Evolutionary conservation across 306 rosid species (phyloP), one percentile per base, ranked within the genome.

Genomic region (Lathyrus tuberosus): DNA sequence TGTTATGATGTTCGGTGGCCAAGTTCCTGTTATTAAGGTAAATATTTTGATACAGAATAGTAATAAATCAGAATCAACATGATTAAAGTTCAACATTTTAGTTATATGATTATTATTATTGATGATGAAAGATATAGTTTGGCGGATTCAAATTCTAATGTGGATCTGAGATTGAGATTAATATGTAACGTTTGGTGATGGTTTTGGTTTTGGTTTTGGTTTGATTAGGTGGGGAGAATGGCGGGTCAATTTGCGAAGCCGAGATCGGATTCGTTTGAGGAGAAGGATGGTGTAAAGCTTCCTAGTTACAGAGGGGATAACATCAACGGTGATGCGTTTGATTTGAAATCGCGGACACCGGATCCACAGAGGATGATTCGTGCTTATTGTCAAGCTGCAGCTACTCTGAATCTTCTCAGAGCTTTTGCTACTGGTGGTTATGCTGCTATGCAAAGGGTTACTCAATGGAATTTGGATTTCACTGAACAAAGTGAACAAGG

Each of bases 231-330:
- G 48, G 99, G 99, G 9, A 83, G 99, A 83, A 91, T 94, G 99
- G 99, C 99, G 31, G 98, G 98, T 54, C 98, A 94, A 67, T 94
- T 94, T 75, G 98, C 98, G 5, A 94, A 90, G 77, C 99, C 99
- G 15, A 89, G 99, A 79, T 94, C 99, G 41, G 99, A 94, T 0
- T 2, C 78, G 5, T 94, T 91, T n/a, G 99, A 94, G 82, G 99
- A 87, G 92, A 85, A 85, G 69, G 14, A 94, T 35, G 99, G 99
- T 12, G 89, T 90, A 64, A 94, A 88, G 88, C 85, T 94, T 49
- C 99, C 99, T 5, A 94, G 99, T 79, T 94, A 94, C 88, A 83
- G 99, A 78, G 99, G 99, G 3, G 99, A 94, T 72, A 94, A 94
- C 77, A 78, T 94, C 26, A 94, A 94, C 18, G 99, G 99, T 13